Evolutionary conservation across 805 yeast species (phyloP).

Genomic region (Candida suzukii): DNA sequence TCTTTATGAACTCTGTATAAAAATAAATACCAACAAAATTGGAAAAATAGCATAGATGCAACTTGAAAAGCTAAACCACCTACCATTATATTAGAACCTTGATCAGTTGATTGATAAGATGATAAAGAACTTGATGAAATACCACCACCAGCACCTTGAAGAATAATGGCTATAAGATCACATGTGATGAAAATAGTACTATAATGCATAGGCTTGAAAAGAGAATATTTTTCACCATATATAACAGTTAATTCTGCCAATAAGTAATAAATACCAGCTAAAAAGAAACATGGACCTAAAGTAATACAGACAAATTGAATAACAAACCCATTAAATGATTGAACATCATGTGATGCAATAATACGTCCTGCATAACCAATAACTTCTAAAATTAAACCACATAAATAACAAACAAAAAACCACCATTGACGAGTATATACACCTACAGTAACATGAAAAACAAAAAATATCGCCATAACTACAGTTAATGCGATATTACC

Average conservation of each 20-base stretch:
- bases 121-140: constrained; percentile 44
- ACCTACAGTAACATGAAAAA: constrained; percentile 35
- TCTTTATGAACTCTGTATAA: constrained; percentile 29
- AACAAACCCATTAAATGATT: constrained; percentile 36
- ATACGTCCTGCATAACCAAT: constrained; percentile 63
- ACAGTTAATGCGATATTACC: constrained; percentile 55
- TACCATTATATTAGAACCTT: constrained; percentile 65
- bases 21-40: constrained; percentile 42
- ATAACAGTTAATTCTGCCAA: constrained; percentile 61
- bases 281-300: constrained; percentile 74
- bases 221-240: constrained; percentile 48
- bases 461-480: constrained; percentile 43
- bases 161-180: constrained; percentile 55
- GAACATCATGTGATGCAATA: constrained; percentile 31
- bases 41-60: constrained; percentile 55
- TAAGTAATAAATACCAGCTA: constrained; percentile 76
- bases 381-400: constrained; percentile 54
- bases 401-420: constrained; percentile 51
- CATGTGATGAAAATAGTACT: constrained; percentile 58
- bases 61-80: constrained; percentile 80
- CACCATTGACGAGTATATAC: constrained; percentile 51
- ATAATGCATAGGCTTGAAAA: constrained; percentile 49
- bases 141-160: constrained; percentile 79
- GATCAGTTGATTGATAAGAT: constrained; percentile 20
- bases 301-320: constrained; percentile 66